Percentiles rank a stretch among this genome's conserved stretches.
Conservation (phyloP, 371 early-diverging fungal genomes). For the Saksenaea vasiformis region DNA sequence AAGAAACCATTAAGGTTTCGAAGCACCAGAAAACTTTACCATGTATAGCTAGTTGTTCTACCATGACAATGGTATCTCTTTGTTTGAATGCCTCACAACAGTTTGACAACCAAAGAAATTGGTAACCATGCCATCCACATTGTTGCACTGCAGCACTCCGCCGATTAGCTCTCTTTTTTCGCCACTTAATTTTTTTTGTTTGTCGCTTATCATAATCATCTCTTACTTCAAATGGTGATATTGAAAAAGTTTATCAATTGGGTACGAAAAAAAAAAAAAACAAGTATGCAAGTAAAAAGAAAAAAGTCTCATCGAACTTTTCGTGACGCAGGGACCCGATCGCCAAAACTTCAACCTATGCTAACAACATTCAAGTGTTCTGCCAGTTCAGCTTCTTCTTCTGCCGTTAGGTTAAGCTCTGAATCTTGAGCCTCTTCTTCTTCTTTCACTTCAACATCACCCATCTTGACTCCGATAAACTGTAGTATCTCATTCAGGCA, state of each 20-base stretch:
- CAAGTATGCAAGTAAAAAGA: background rate
- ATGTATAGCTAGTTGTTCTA: background rate
- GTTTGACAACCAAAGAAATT: background rate
- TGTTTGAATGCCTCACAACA: slow-evolving; percentile 6
- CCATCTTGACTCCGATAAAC: slow-evolving; percentile 40
- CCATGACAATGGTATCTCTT: slow-evolving; percentile 1
- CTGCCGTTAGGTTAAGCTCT: slow-evolving; percentile 16
- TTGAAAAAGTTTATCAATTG: background rate
- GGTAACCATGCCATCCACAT: slow-evolving; percentile 5
- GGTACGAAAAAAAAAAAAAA: background rate
- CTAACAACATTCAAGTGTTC: slow-evolving; percentile 28
- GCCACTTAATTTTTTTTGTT: slow-evolving; percentile 7
- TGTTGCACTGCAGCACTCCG: slow-evolving; percentile 15
- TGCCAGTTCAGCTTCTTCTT: slow-evolving; percentile 27
- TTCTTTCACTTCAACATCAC: slow-evolving; percentile 25
- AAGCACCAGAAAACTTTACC: background rate
- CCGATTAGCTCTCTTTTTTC: slow-evolving; percentile 11
- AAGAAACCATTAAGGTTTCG: slow-evolving; percentile 2
- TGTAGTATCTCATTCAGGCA: slow-evolving; percentile 35
- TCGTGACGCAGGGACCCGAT: background rate
- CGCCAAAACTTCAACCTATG: slow-evolving; percentile 7
- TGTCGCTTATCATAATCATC: slow-evolving; percentile 4
- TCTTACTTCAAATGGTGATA: slow-evolving; percentile 6
- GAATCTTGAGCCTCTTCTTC: slow-evolving; percentile 16
- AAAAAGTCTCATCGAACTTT: background rate